phyloP scores from a whole-genome alignment of 768 basidiomycete species.

The Amanita polypyramis region DNA sequence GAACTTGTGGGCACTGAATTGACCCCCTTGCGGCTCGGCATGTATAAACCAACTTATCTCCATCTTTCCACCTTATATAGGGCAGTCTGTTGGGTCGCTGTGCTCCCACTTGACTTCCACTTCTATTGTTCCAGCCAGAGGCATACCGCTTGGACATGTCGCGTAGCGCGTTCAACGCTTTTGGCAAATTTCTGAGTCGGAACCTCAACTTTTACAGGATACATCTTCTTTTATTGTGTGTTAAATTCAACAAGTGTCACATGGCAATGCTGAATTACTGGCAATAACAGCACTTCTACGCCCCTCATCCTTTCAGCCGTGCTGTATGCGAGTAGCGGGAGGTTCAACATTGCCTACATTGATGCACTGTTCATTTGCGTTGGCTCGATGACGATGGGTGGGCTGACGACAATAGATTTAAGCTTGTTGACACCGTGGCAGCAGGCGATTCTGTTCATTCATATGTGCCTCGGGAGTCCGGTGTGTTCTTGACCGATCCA shows the following conservation, averaged over 20 bases:
- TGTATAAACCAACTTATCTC: too few species aligned
- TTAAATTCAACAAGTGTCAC: too few species aligned
- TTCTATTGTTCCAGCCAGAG: too few species aligned
- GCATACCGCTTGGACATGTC: too few species aligned
- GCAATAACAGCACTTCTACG: constrained; percentile 49
- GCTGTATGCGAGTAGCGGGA: constrained; percentile 77
- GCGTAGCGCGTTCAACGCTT: neutral
- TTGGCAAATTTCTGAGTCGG: constrained; percentile 19
- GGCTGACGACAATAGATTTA: constrained; percentile 60
- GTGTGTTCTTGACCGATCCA: constrained; percentile 47
- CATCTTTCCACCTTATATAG: too few species aligned
- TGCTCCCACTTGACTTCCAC: too few species aligned
- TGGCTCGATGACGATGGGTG: constrained; percentile 71
- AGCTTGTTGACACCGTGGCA: constrained; percentile 62
- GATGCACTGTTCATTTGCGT: constrained; percentile 73
- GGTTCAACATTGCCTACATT: constrained; percentile 58
- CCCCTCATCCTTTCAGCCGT: constrained; percentile 74
- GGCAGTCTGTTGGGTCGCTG: too few species aligned
- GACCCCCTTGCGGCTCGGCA: too few species aligned
- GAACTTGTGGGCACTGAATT: too few species aligned
- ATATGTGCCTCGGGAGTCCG: constrained; percentile 70
- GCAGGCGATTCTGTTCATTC: constrained; percentile 59
- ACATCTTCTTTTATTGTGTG: constrained; percentile 55
- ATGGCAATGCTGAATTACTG: constrained; percentile 7
- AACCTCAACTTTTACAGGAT: constrained; percentile 61